Percentiles rank a stretch among this genome's conserved stretches.
Evolutionary conservation across 768 basidiomycete genomes (phyloP).

Genomic region (Trametes villosa): DNA sequence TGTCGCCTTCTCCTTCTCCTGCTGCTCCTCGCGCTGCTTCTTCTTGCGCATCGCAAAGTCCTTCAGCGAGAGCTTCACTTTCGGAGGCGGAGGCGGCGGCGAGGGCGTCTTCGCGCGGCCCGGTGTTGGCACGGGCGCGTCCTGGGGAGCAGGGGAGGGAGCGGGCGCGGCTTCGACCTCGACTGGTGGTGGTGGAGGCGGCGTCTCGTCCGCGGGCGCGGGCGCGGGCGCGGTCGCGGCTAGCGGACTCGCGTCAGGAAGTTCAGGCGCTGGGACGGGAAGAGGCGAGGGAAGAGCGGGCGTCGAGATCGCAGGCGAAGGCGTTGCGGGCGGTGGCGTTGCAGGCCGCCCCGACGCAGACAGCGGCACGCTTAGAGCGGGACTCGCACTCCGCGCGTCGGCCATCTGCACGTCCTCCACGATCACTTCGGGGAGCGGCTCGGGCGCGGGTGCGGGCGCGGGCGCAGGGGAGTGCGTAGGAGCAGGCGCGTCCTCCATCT

Average conservation of each 20-base stretch:
- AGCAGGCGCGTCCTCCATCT: not conserved
- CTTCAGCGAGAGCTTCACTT: conserved; percentile 59
- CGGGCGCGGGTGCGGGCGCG: not conserved
- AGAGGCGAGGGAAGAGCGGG: not conserved
- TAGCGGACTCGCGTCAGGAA: not conserved
- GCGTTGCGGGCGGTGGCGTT: no score
- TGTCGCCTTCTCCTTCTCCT: conserved; percentile 35
- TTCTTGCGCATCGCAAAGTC: conserved; percentile 62
- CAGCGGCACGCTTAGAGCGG: no score
- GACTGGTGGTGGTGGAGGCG: no score
- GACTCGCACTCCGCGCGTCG: no score
- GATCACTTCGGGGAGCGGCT: not conserved
- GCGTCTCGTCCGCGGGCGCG: no score
- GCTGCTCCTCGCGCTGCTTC: conserved; percentile 51
- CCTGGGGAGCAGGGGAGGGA: not conserved
- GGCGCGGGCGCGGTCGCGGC: no score
- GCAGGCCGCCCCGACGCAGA: no score
- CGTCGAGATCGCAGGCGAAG: not conserved
- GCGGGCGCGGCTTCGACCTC: not conserved
- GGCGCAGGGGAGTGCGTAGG: not conserved
- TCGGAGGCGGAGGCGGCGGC: conserved; percentile 44
- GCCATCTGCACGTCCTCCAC: not conserved
- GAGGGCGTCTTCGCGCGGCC: conserved; percentile 7
- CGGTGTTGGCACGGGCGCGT: not conserved
- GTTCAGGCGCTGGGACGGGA: no score